Evolutionary conservation across 805 yeast genomes (phyloP).

Genomic region (Metschnikowia amazonensis): DNA sequence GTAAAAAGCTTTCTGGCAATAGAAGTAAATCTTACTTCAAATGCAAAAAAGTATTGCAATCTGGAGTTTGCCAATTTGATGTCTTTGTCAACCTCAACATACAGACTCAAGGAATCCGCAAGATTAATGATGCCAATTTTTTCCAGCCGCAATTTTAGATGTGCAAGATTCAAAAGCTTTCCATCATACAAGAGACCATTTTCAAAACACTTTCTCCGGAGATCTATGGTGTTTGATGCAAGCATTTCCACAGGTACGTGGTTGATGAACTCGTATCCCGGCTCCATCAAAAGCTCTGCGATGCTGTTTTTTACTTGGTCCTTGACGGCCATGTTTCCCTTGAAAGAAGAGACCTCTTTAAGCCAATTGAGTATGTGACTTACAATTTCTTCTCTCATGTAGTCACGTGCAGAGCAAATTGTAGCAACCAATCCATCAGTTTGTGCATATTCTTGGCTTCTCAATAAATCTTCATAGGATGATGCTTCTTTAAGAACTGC

Average conservation of each 20-base stretch:
- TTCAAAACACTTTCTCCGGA: slow-evolving; percentile 25
- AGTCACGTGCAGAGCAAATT: slow-evolving; percentile 49
- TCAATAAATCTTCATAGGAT: slow-evolving; percentile 21
- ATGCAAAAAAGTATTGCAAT: slow-evolving; percentile 53
- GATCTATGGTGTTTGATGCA: slow-evolving; percentile 8
- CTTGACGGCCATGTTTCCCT: slow-evolving; percentile 22
- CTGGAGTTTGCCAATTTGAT: slow-evolving; percentile 38
- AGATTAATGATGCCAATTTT: slow-evolving; percentile 10
- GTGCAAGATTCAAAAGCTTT: slow-evolving; percentile 20
- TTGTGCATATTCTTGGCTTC: slow-evolving; percentile 38
- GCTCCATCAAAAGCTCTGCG: slow-evolving; percentile 42
- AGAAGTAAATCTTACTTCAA: slow-evolving; percentile 60
- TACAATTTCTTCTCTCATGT: slow-evolving; percentile 45
- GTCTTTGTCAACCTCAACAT: neutral
- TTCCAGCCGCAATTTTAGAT: slow-evolving; percentile 16
- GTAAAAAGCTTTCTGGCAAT: slow-evolving; percentile 46
- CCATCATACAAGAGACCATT: slow-evolving; percentile 32
- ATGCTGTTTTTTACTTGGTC: slow-evolving; percentile 38
- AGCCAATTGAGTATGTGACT: slow-evolving; percentile 51
- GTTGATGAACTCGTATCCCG: slow-evolving; percentile 31
- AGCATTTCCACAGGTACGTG: slow-evolving; percentile 24
- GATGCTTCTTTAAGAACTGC: slow-evolving; percentile 40
- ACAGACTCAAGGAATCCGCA: slow-evolving; percentile 1
- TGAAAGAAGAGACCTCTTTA: slow-evolving; percentile 29
- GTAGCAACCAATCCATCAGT: slow-evolving; percentile 54